Evolutionary conservation across 2,329 filamentous ascomycete genomes (phyloP).

Genomic region (Xylaria sp.): DNA sequence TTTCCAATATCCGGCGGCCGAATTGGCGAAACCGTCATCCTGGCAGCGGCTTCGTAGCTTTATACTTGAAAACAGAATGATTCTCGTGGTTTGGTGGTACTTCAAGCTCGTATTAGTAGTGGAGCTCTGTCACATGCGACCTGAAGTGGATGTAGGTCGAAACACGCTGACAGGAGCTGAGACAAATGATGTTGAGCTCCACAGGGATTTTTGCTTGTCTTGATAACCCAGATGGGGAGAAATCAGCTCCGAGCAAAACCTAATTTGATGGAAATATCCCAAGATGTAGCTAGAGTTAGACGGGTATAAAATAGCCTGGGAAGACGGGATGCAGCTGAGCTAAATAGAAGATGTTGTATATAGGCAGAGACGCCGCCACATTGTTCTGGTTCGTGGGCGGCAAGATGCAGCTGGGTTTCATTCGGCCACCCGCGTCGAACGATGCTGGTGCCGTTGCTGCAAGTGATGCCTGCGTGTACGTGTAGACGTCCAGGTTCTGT

Average conservation of each 20-base stretch:
- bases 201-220: constrained; percentile 4
- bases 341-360: neutral
- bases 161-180: constrained; percentile 4
- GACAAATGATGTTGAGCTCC: constrained; percentile 8
- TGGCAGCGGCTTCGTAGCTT: constrained; percentile 29
- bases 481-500: neutral
- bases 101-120: constrained; percentile 20
- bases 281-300: neutral
- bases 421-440: constrained; percentile 24
- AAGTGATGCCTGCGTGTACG: constrained; percentile 18
- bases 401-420: constrained; percentile 23
- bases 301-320: neutral
- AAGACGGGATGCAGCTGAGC: constrained; percentile 2
- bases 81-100: neutral
- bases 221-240: constrained; percentile 6
- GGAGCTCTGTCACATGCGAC: constrained; percentile 35
- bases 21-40: constrained; percentile 49
- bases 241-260: neutral
- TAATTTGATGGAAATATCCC: neutral
- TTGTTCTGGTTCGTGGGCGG: constrained; percentile 24
- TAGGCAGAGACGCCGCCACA: constrained; percentile 7
- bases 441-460: constrained; percentile 24
- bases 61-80: neutral
- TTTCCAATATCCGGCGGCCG: constrained; percentile 58
- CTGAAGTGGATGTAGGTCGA: constrained; percentile 15